Percentiles rank a stretch among this genome's conserved stretches.
Evolutionary conservation across 176 grass and related monocot species (phyloP).

Genomic region (Lolium perenne): DNA sequence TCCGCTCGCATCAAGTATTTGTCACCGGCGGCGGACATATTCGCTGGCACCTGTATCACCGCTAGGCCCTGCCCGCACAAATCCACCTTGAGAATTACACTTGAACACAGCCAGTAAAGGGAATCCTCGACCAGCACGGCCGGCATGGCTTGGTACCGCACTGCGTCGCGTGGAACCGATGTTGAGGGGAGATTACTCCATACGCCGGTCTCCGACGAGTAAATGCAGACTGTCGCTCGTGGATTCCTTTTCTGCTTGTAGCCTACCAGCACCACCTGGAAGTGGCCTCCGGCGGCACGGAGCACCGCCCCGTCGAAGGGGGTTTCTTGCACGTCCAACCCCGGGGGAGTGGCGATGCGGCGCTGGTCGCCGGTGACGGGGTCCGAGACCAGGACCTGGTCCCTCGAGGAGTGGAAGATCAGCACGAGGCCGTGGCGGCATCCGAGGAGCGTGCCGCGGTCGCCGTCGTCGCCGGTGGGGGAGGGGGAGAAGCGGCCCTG

Average conservation of each 20-base stretch:
- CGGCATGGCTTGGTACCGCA: not conserved
- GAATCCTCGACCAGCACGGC: not conserved
- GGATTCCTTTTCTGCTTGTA: not conserved
- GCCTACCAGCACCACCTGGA: not conserved
- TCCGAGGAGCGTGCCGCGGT: not conserved
- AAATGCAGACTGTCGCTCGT: not conserved
- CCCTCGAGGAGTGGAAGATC: not conserved
- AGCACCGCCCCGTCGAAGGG: not conserved
- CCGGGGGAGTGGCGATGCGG: not conserved
- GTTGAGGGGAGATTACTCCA: not conserved
- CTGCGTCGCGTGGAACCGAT: not conserved
- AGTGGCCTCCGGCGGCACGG: not conserved
- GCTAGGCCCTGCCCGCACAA: not conserved
- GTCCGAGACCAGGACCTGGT: not conserved
- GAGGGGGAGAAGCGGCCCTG: not conserved
- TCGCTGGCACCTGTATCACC: not conserved
- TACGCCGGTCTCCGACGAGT: not conserved
- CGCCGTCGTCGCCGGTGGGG: not conserved
- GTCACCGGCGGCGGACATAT: not conserved
- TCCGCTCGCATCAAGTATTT: not conserved
- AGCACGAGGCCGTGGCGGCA: slow-evolving; percentile 13
- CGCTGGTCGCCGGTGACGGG: not conserved
- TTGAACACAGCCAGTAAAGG: not conserved
- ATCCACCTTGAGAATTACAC: not conserved
- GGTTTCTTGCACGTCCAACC: not conserved